Evolutionary conservation across 2,329 filamentous ascomycete species (phyloP), one percentile per base, ranked within the genome.

Genomic region (Cercospora beticola): DNA sequence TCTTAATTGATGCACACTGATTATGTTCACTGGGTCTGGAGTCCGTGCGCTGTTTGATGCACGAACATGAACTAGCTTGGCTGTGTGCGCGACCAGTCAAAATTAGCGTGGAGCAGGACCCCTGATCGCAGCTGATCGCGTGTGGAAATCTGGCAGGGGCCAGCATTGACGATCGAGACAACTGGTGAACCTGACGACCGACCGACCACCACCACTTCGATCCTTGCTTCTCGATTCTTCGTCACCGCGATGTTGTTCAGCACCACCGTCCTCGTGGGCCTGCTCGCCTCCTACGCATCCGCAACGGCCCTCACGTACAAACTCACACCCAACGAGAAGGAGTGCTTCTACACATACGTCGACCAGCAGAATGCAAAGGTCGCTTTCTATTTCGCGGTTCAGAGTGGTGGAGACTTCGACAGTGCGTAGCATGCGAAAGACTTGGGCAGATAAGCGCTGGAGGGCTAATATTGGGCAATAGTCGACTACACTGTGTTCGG

Each of bases 381-480:
- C 74, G 94, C 95, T 61, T 99, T 99, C 79, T 99, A 99, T 85
- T 99, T 99, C 83, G 96, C 95, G 69, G 95, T 99, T 84, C 95
- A 99, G 96, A 94, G 94, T 8, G 95, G 95, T 78, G 96, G 95
- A 75, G 94, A 93, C 31, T 99, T 99, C 83, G 95, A 99, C 84
- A 76, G 77, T 78, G 70, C 62, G 75, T 68, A 26, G 36, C 62
- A 30, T 31, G 30, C 7, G 61, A 14, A 4, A n/a, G 23, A 40
- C 31, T 26, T 18, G 12, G 36, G 9, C 0, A 43, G 16, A 18
- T 10, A 28, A 43, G 65, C 4, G 28, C 14, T 43, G 18, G 23
- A 31, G 31, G 43, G 36, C 62, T 65, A 33, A 64, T 36, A 63
- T 12, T 33, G 26, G n/a, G 9, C 21, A 26, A 28, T 65, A 80